These are phyloP conservation scores for Gomphus sp. DNA, from an alignment of 1,284 basidiomycete genomes.

Conservation along the genomic window DNA sequence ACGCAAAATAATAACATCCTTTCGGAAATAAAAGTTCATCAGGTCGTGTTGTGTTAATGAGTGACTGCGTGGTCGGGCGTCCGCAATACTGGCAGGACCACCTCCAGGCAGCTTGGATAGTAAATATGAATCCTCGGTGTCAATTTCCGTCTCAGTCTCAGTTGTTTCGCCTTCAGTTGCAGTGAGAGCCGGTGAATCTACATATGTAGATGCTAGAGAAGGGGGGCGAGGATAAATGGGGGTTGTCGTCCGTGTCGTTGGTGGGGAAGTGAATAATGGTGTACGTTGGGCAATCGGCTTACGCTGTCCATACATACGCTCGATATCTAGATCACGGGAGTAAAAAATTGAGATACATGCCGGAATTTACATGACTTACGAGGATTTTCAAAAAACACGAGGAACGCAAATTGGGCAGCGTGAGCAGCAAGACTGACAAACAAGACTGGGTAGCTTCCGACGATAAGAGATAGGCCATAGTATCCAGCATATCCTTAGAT, in stretches of 20 bases:
- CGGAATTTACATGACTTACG: conserved; percentile 48
- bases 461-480: conserved; percentile 88
- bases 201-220: conserved; percentile 12
- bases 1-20: conserved; percentile 75
- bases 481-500: conserved; percentile 82
- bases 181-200: conserved; percentile 44
- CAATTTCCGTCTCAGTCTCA: conserved; percentile 51
- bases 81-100: conserved; percentile 13
- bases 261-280: conserved; percentile 34
- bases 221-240: conserved; percentile 9
- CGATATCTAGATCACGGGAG: conserved; percentile 58
- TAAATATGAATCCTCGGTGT: conserved; percentile 50
- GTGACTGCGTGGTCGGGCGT: conserved; percentile 13
- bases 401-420: conserved; percentile 91
- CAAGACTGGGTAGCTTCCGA: conserved; percentile 84
- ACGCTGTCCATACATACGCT: conserved; percentile 81
- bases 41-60: conserved; percentile 77
- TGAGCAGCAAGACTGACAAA: conserved; percentile 92
- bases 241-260: conserved; percentile 9
- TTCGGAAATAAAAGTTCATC: conserved; percentile 82
- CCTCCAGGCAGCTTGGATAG: neutral
- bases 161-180: conserved; percentile 66
- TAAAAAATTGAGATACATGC: neutral
- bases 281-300: conserved; percentile 79
- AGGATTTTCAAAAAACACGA: conserved; percentile 96